A percentile compares a stretch with the other conserved stretches of the same genome.
phyloP scores from a whole-genome alignment of 23 red algal species.

The Gracilaria domingensis region DNA sequence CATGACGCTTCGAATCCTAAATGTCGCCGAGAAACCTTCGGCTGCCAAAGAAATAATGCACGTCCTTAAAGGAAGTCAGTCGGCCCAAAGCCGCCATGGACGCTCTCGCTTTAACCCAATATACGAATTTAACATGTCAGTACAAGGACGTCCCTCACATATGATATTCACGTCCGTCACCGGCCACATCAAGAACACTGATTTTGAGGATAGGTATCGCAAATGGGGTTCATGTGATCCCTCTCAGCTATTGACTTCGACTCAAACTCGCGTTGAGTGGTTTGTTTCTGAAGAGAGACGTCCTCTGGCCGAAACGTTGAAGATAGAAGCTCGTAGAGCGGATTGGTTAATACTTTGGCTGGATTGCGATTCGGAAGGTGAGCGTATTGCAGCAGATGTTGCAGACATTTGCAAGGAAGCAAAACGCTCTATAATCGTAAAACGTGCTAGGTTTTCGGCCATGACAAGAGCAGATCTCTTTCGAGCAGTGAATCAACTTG shows the following conservation, averaged over 20 bases:
- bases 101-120: conserved; percentile 73
- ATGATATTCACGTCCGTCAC: conserved; percentile 91
- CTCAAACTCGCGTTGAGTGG: conserved; percentile 44
- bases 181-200: conserved; percentile 86
- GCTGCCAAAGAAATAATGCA: conserved; percentile 83
- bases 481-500: conserved; percentile 67
- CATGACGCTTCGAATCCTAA: conserved; percentile 69
- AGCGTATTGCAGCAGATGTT: conserved; percentile 93
- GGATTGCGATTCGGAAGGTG: conserved; percentile 98
- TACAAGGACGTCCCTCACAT: conserved; percentile 20
- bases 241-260: conserved; percentile 59
- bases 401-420: conserved; percentile 64
- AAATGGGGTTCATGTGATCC: conserved; percentile 81
- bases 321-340: conserved; percentile 53
- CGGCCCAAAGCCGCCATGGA: conserved; percentile 20
- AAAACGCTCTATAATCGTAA: conserved; percentile 65
- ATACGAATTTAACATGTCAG: conserved; percentile 75
- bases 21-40: conserved; percentile 97
- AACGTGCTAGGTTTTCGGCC: conserved; percentile 94
- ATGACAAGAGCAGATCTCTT: conserved; percentile 84
- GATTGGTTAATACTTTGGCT: conserved; percentile 88
- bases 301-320: conserved; percentile 64
- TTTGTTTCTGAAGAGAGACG: conserved; percentile 76
- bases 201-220: conserved; percentile 84
- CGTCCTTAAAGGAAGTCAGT: conserved; percentile 49